These are phyloP conservation scores for Trichaptum fuscoviolaceum DNA, from an alignment of 768 basidiomycete genomes.

Conservation along the genomic window DNA sequence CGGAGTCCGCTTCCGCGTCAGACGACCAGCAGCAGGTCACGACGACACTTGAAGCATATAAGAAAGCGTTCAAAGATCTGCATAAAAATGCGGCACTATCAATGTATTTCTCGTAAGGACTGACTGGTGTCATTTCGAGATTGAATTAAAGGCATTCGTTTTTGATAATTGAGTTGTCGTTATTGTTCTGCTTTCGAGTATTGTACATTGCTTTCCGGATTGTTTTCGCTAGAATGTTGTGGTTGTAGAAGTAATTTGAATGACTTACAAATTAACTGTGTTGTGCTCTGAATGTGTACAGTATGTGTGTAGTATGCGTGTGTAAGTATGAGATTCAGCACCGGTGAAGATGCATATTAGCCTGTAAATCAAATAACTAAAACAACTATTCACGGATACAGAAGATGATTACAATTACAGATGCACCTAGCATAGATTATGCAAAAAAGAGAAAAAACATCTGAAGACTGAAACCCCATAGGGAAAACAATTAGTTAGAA, in stretches of 20 bases:
- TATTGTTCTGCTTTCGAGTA: no score
- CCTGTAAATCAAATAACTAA: neutral
- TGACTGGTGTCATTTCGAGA: neutral
- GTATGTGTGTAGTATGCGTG: no score
- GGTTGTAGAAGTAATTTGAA: neutral
- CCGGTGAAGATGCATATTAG: neutral
- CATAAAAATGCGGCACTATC: slow-evolving; percentile 42
- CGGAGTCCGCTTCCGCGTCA: slow-evolving; percentile 49
- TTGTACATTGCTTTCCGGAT: no score
- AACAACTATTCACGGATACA: neutral
- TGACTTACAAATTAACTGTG: neutral
- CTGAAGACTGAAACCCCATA: neutral
- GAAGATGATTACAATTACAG: neutral
- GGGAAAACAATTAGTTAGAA: slow-evolving; percentile 3
- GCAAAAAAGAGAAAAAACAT: neutral
- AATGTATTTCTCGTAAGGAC: slow-evolving; percentile 52
- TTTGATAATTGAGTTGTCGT: no score
- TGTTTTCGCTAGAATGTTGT: no score
- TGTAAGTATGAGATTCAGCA: no score
- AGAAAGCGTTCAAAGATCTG: slow-evolving; percentile 49
- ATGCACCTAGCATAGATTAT: neutral
- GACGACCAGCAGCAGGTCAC: slow-evolving; percentile 35
- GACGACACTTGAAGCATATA: slow-evolving; percentile 42
- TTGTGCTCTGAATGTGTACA: no score
- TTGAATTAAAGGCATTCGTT: no score